Conservation (phyloP, 2,329 filamentous ascomycete genomes). For the Ophiostoma himal-ulmi region DNA sequence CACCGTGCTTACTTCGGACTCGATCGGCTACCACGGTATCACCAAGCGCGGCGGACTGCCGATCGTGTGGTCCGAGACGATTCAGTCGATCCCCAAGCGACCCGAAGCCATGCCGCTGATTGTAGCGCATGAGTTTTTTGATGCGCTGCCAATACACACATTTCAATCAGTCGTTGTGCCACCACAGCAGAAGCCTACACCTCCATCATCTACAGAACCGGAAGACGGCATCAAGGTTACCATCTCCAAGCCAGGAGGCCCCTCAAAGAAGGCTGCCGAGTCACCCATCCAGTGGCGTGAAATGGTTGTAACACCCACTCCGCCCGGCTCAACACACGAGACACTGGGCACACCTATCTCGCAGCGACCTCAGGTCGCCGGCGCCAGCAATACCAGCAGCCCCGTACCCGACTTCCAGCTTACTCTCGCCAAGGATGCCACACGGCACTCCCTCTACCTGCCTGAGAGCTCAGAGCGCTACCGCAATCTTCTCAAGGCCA, state of each 20-base stretch:
- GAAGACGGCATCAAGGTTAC: slow-evolving; percentile 31
- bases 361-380: slow-evolving; percentile 39
- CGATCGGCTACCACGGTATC: slow-evolving; percentile 65
- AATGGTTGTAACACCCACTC: slow-evolving; percentile 66
- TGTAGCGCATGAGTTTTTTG: slow-evolving; percentile 96
- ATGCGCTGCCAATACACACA: slow-evolving; percentile 90
- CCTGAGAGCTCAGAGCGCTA: slow-evolving; percentile 78
- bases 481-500: slow-evolving; percentile 60
- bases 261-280: not conserved
- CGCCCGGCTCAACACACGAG: slow-evolving; percentile 48
- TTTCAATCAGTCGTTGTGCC: slow-evolving; percentile 67
- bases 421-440: slow-evolving; percentile 66
- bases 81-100: slow-evolving; percentile 69
- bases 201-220: slow-evolving; percentile 32
- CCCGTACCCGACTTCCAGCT: slow-evolving; percentile 79
- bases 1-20: slow-evolving; percentile 60
- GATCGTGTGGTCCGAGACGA: slow-evolving; percentile 87
- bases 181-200: slow-evolving; percentile 31
- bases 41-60: slow-evolving; percentile 69
- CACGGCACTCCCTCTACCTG: slow-evolving; percentile 77
- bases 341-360: slow-evolving; percentile 50
- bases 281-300: slow-evolving; percentile 66
- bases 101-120: slow-evolving; percentile 78
- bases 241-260: slow-evolving; percentile 27
- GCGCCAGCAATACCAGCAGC: slow-evolving; percentile 42